Evolutionary conservation across 1,284 basidiomycete genomes (phyloP).

Genomic region (Cutaneotrichosporon arboriforme): DNA sequence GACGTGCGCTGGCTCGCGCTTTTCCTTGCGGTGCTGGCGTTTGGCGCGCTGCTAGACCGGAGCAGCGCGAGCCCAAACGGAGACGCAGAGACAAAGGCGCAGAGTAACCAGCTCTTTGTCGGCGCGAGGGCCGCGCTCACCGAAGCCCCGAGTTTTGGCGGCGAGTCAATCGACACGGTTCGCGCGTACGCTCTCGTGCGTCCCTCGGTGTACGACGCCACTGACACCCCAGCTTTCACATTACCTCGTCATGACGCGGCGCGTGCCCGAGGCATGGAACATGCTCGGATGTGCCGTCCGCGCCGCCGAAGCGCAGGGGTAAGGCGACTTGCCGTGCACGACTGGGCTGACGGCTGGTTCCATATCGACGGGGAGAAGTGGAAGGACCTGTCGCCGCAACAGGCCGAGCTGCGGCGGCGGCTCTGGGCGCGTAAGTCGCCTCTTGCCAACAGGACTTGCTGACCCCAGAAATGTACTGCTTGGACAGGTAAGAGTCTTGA

Average conservation of each 20-base stretch:
- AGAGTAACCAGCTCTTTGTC: slow-evolving; percentile 22
- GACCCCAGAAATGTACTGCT: slow-evolving; percentile 26
- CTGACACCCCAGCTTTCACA: slow-evolving; percentile 22
- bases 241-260: slow-evolving; percentile 25
- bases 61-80: slow-evolving; percentile 4
- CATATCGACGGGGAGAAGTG: slow-evolving; percentile 33
- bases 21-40: slow-evolving; percentile 31
- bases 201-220: neutral
- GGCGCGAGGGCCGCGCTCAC: slow-evolving; percentile 24
- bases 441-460: neutral
- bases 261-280: slow-evolving; percentile 34
- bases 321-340: neutral
- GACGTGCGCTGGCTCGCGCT: slow-evolving; percentile 33
- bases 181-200: slow-evolving; percentile 25
- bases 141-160: slow-evolving; percentile 27
- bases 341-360: slow-evolving; percentile 17
- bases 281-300: slow-evolving; percentile 25
- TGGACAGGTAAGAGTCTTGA: slow-evolving; percentile 23
- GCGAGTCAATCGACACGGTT: slow-evolving; percentile 33
- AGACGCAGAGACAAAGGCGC: slow-evolving; percentile 16
- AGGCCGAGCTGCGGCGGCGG: slow-evolving; percentile 30
- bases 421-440: slow-evolving; percentile 33
- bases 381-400: slow-evolving; percentile 22
- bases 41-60: slow-evolving; percentile 27
- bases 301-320: slow-evolving; percentile 33